A percentile compares a stretch with the other conserved stretches of the same genome.
phyloP scores from a whole-genome alignment of 75 land plant genomes.

The Selaginella tamariscina region DNA sequence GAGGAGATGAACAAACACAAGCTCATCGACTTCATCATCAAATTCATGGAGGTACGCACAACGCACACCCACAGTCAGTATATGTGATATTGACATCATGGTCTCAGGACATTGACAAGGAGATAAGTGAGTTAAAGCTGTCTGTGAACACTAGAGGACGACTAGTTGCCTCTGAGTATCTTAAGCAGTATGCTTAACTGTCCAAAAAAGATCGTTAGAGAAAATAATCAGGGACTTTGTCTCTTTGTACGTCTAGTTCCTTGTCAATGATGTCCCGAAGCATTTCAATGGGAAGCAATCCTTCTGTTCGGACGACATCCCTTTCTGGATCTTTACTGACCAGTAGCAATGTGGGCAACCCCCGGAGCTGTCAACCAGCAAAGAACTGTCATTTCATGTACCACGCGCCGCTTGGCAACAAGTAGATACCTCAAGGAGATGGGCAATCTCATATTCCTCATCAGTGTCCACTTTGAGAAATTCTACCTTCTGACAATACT shows the following conservation, averaged over 20 bases:
- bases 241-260: conserved; percentile 32
- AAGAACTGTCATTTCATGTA: not conserved
- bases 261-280: conserved; percentile 71
- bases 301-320: conserved; percentile 84
- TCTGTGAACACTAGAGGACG: conserved; percentile 96
- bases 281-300: conserved; percentile 65
- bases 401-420: not conserved
- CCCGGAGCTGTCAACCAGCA: conserved; percentile 49
- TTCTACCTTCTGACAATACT: conserved; percentile 47
- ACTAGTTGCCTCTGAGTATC: conserved; percentile 82
- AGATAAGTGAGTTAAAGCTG: conserved; percentile 84
- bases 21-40: conserved; percentile 89
- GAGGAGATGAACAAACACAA: conserved; percentile 97
- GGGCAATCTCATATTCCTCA: conserved; percentile 88
- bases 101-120: conserved; percentile 94
- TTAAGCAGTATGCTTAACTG: conserved; percentile 73
- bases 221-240: not conserved
- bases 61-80: too few species aligned
- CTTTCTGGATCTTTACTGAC: conserved; percentile 66
- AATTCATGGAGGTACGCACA: conserved; percentile 89
- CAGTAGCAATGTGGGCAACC: conserved; percentile 76
- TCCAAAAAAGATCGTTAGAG: too few species aligned
- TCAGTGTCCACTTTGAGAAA: conserved; percentile 96
- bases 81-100: not conserved
- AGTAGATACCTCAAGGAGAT: conserved; percentile 62